Evolutionary conservation across 2,329 filamentous ascomycete genomes (phyloP).

Genomic region (Ophiognomonia clavigignenti-juglandacearum): DNA sequence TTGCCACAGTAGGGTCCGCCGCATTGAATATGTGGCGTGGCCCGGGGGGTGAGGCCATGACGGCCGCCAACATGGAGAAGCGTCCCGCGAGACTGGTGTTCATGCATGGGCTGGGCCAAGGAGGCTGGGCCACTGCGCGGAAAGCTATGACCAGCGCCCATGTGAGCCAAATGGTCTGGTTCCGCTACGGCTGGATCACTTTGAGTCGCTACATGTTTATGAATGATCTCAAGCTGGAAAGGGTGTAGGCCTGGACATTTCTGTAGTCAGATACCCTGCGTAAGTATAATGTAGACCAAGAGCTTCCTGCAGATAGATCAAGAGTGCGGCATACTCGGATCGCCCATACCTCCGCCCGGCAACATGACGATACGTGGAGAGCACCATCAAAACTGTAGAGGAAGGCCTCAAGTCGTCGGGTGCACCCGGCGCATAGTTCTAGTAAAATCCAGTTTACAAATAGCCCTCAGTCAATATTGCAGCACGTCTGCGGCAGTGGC

Average conservation of each 20-base stretch:
- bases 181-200: slow-evolving; percentile 91
- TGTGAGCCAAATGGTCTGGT: slow-evolving; percentile 97
- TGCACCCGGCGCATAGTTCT: no score
- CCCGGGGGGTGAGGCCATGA: slow-evolving; percentile 22
- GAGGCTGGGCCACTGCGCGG: slow-evolving; percentile 57
- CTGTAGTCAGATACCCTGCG: neutral
- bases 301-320: no score
- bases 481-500: no score
- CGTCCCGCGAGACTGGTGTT: slow-evolving; percentile 62
- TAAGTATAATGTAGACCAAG: no score
- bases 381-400: no score
- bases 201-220: slow-evolving; percentile 92
- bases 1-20: slow-evolving; percentile 62
- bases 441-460: no score
- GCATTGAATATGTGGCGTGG: slow-evolving; percentile 28
- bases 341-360: no score
- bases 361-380: no score
- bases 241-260: slow-evolving; percentile 18
- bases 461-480: no score
- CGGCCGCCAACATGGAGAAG: slow-evolving; percentile 25
- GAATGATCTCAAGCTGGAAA: slow-evolving; percentile 70
- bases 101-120: slow-evolving; percentile 61
- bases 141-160: slow-evolving; percentile 87
- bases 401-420: no score
- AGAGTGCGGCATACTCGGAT: no score